Evolutionary conservation across 2,329 filamentous ascomycete species (phyloP), one percentile per base, ranked within the genome.

Genomic region (Nakataea oryzae): DNA sequence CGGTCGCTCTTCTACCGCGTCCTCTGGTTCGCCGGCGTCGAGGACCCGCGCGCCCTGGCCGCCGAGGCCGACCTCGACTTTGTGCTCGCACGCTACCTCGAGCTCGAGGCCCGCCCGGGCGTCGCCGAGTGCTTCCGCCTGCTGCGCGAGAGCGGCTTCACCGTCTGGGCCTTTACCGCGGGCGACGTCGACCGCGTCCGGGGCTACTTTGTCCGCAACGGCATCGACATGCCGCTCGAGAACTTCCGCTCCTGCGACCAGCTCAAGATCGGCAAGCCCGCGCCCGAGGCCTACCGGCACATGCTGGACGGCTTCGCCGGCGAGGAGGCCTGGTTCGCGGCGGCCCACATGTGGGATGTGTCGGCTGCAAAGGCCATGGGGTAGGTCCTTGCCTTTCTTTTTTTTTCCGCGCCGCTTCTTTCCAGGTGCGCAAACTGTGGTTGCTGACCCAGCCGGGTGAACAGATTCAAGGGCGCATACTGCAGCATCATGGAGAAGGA

Each of bases 321-420:
- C 24, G 64, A 58, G 29, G 60, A 58, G 58, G 65, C 67, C 3
- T 83, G 80, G 80, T 83, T 82, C 69, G 81, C 79, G 0, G 81
- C 81, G 1, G 81, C 79, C 17, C 81, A 84, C 71, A 78, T 81
- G 75, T 83, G 81, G 81, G 81, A 84, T 70, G 81, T 81, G 3
- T 74, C 74, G 28, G 79, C 81, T 2, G 81, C 81, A 1, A 73
- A 71, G 47, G 76, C 73, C 62, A 74, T 74, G n/a, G 79, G 79
- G 63, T 70, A 63, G 59, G 67, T 67, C 9, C 9, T 34, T 54
- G 3, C 28, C 9, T 21, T 21, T 21, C 7, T n/a, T 34, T 56
- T 21, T 55, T 29, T 26, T 64, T 54, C 3, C 12, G 2, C 3
- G 32, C 14, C 28, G 13, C 32, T 17, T n/a, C 34, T 58, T 26